phyloP scores from a whole-genome alignment of 192 early-diverging fungal genomes.

The Mortierella hygrophila region DNA sequence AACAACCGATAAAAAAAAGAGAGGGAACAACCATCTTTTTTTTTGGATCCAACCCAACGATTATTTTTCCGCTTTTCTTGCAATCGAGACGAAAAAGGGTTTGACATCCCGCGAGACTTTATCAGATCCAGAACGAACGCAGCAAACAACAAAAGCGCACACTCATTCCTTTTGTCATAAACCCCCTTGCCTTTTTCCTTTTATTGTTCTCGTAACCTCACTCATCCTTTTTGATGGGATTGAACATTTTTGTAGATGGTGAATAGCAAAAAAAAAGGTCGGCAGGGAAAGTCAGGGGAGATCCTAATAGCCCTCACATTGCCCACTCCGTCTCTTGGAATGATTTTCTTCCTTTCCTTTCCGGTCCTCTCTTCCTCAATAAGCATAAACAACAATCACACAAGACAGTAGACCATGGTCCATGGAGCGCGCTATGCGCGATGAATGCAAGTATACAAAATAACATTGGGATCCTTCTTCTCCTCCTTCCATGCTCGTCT shows the following conservation, averaged over 20 bases:
- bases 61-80: neutral
- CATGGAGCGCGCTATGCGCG: neutral
- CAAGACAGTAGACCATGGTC: neutral
- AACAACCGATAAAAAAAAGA: neutral
- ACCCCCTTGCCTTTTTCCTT: neutral
- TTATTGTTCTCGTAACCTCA: neutral
- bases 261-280: neutral
- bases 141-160: no score
- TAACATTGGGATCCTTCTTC: neutral
- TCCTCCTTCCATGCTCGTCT: neutral
- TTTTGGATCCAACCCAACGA: neutral
- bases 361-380: neutral
- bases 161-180: neutral
- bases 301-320: neutral
- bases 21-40: neutral
- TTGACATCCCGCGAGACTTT: neutral
- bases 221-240: neutral
- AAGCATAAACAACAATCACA: no score
- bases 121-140: constrained; percentile 5
- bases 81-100: neutral
- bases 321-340: neutral
- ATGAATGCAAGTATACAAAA: neutral
- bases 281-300: neutral
- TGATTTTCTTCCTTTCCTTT: neutral
- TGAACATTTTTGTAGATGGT: neutral